Percentiles rank a stretch among this genome's conserved stretches.
These are phyloP conservation scores for Styphnolobium japonicum DNA, from an alignment of 306 rosid species.

Conservation along the genomic window DNA sequence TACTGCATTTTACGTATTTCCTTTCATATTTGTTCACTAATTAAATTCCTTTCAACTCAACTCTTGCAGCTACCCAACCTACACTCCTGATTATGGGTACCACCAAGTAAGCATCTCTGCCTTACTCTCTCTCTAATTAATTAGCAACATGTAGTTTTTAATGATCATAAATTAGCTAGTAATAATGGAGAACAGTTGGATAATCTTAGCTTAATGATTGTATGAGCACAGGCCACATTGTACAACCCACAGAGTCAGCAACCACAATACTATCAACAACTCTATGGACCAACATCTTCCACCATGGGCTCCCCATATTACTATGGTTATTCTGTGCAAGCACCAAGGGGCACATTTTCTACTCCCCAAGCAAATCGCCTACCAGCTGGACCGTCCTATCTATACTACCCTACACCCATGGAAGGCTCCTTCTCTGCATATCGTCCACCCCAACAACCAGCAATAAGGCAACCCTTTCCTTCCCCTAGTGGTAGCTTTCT, in stretches of 20 bases:
- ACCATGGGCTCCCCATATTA: constrained; percentile 63
- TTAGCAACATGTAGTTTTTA: background rate
- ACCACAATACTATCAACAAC: constrained; percentile 68
- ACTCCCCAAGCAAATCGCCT: constrained; percentile 47
- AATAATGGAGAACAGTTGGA: background rate
- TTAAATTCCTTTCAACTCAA: constrained; percentile 19
- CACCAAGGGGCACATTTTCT: constrained; percentile 61
- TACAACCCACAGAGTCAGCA: constrained; percentile 79
- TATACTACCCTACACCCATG: constrained; percentile 61
- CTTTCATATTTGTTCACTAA: constrained; percentile 5
- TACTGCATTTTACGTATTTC: background rate
- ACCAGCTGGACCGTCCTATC: constrained; percentile 48
- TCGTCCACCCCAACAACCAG: constrained; percentile 45
- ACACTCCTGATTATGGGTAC: constrained; percentile 72
- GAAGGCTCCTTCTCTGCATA: constrained; percentile 42
- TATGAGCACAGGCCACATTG: constrained; percentile 42
- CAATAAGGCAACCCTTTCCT: constrained; percentile 44
- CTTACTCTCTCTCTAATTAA: constrained; percentile 7
- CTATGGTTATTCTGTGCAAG: constrained; percentile 75
- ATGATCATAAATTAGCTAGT: background rate
- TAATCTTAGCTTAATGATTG: background rate
- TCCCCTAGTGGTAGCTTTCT: constrained; percentile 49
- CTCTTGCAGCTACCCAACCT: constrained; percentile 65
- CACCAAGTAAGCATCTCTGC: constrained; percentile 60
- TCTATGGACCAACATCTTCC: constrained; percentile 70